phyloP scores from a whole-genome alignment of 148 eudicot genomes.

The Amaranthus cruentus region DNA sequence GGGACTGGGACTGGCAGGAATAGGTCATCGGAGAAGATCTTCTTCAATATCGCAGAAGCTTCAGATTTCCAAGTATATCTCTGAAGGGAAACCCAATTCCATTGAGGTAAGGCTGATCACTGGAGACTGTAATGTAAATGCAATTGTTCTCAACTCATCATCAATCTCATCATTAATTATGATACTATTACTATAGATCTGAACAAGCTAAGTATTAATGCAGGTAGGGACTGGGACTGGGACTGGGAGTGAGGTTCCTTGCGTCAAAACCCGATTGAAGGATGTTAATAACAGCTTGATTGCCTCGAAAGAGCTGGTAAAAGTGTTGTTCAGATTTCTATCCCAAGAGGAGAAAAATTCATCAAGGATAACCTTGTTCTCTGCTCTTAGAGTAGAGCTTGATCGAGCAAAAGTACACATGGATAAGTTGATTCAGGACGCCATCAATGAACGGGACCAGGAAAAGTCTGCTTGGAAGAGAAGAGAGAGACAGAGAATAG shows the following conservation, averaged over 20 bases:
- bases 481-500: slow-evolving; percentile 51
- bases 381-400: slow-evolving; percentile 43
- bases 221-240: slow-evolving; percentile 24
- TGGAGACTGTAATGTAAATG: background rate
- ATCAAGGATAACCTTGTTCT: slow-evolving; percentile 50
- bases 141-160: background rate
- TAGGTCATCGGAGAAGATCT: slow-evolving; percentile 53
- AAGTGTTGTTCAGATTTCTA: slow-evolving; percentile 33
- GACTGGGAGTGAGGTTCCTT: slow-evolving; percentile 18
- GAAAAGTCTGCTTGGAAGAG: slow-evolving; percentile 62
- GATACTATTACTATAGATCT: slow-evolving; percentile 1
- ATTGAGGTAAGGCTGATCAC: slow-evolving; percentile 38
- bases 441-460: slow-evolving; percentile 42
- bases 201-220: background rate
- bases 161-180: background rate
- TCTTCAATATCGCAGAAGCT: slow-evolving; percentile 51
- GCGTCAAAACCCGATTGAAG: slow-evolving; percentile 47
- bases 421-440: slow-evolving; percentile 49
- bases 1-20: too few species aligned
- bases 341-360: slow-evolving; percentile 52
- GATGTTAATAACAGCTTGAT: slow-evolving; percentile 53
- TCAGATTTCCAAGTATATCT: slow-evolving; percentile 40
- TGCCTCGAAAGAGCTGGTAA: slow-evolving; percentile 44
- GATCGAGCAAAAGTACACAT: slow-evolving; percentile 38
- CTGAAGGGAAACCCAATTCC: slow-evolving; percentile 38